These are phyloP conservation scores for Pueraria montana DNA, from an alignment of 306 rosid species.

Conservation along the genomic window DNA sequence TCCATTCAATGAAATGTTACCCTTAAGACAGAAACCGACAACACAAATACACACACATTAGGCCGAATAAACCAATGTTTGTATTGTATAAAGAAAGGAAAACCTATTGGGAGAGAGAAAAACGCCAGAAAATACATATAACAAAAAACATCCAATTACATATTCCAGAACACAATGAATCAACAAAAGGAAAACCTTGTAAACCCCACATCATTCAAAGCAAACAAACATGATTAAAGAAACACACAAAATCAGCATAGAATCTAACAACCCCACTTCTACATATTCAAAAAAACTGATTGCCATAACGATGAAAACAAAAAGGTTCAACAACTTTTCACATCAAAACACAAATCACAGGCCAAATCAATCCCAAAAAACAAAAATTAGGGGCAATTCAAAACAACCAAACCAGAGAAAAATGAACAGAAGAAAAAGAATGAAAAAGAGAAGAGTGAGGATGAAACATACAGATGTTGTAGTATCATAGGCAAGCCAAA, in stretches of 20 bases:
- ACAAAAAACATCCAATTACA: background rate
- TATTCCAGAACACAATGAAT: background rate
- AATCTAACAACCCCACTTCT: background rate
- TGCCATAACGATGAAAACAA: background rate
- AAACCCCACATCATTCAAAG: slow-evolving; percentile 36
- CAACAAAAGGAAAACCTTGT: background rate
- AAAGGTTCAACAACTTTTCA: background rate
- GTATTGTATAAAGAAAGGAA: background rate
- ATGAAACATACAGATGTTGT: slow-evolving; percentile 65
- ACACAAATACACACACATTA: background rate
- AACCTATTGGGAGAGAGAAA: background rate
- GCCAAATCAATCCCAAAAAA: slow-evolving; percentile 37
- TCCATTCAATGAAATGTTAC: slow-evolving; percentile 28
- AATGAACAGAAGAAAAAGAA: background rate
- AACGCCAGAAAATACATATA: background rate
- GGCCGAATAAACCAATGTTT: background rate
- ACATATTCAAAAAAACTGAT: background rate
- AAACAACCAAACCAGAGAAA: background rate
- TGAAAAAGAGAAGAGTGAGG: slow-evolving; percentile 7
- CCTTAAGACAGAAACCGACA: slow-evolving; percentile 26
- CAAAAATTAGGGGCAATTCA: background rate
- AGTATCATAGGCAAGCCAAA: slow-evolving; percentile 95
- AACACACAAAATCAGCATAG: slow-evolving; percentile 11
- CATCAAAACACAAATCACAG: slow-evolving; percentile 32
- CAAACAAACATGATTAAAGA: slow-evolving; percentile 2